Base-by-base conservation (phyloP, 2,329 filamentous ascomycete species). In the Metarhizium album region DNA sequence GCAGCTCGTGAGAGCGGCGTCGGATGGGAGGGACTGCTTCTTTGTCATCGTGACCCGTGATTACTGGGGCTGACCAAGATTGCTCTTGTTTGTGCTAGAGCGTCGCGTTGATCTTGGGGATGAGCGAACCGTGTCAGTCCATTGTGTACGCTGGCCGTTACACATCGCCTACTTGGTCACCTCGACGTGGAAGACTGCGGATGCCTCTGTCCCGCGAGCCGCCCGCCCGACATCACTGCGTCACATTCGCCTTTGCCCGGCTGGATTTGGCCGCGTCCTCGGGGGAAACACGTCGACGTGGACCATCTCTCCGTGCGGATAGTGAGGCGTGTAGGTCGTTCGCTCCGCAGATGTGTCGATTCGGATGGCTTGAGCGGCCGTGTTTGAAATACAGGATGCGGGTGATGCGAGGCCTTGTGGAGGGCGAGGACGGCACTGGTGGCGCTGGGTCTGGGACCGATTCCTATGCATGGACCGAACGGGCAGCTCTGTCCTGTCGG, bases 231-330 rank as follows among this genome's bases (percentile, higher is more conserved):
- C 70, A 37, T 71, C 71, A 38, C 64, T 68, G 70, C 51, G 59
- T 75, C 53, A 70, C 67, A 52, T 67, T 76, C 58, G 74, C 74
- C 58, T 66, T 76, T 49, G 64, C 70, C 51, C 66, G 70, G 46
- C 55, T 47, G 14, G 43, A 49, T 33, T 29, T 50, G 5, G 31
- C 50, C 7, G 14, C 53, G 14, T 57, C 55, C 42, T 57, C 62
- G n/a, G 54, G 55, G 31, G 52, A 55, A 4, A 22, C 61, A 55
- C 33, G 16, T 48, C 62, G 31, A 60, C 59, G 16, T 62, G 60
- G 60, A 50, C 42, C 9, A 27, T 52, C n/a, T 55, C 54, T 38
- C 59, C 60, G 11, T 61, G 51, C 48, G 9, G 45, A 27, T 11
- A 20, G 40, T 2, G 48, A 54, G 14, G 27, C 49, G 33, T 29